phyloP scores from a whole-genome alignment of 352 stramenopile species.

The Pythium dissotocum region DNA sequence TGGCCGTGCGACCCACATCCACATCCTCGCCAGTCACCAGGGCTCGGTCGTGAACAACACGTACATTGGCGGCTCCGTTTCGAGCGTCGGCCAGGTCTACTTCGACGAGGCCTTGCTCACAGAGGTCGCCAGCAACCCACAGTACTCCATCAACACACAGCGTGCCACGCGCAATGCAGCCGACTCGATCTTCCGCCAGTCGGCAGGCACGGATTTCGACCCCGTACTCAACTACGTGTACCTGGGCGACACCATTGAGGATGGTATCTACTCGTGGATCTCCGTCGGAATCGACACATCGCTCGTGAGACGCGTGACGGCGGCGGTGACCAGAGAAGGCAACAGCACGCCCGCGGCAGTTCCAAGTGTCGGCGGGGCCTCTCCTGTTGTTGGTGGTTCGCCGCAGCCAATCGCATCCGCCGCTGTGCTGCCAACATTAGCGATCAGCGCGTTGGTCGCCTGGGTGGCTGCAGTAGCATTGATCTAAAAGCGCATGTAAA shows the following conservation, averaged over 20 bases:
- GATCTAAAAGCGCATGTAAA: background rate
- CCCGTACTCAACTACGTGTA: slow-evolving; percentile 37
- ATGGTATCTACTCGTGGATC: slow-evolving; percentile 40
- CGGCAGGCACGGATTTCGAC: slow-evolving; percentile 29
- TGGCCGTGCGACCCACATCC: slow-evolving; percentile 14
- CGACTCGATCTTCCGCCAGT: slow-evolving; percentile 32
- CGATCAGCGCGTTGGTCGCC: background rate
- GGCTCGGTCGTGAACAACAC: slow-evolving; percentile 21
- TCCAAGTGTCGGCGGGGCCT: background rate
- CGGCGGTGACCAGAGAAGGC: slow-evolving; percentile 21
- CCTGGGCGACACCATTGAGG: slow-evolving; percentile 32
- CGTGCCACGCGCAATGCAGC: slow-evolving; percentile 28
- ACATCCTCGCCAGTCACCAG: slow-evolving; percentile 19
- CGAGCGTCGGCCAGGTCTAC: slow-evolving; percentile 21
- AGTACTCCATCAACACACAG: slow-evolving; percentile 31
- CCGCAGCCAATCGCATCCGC: background rate
- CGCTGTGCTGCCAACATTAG: background rate
- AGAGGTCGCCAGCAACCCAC: background rate
- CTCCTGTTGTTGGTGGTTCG: background rate
- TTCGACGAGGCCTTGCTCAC: slow-evolving; percentile 20
- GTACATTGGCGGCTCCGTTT: slow-evolving; percentile 10
- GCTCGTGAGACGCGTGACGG: slow-evolving; percentile 21
- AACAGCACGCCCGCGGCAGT: background rate
- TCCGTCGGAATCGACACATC: slow-evolving; percentile 34
- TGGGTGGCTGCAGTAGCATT: background rate